Evolutionary conservation across 495 filamentous ascomycete species (phyloP), one percentile per base, ranked within the genome.

Genomic region (Aspergillus taichungensis): DNA sequence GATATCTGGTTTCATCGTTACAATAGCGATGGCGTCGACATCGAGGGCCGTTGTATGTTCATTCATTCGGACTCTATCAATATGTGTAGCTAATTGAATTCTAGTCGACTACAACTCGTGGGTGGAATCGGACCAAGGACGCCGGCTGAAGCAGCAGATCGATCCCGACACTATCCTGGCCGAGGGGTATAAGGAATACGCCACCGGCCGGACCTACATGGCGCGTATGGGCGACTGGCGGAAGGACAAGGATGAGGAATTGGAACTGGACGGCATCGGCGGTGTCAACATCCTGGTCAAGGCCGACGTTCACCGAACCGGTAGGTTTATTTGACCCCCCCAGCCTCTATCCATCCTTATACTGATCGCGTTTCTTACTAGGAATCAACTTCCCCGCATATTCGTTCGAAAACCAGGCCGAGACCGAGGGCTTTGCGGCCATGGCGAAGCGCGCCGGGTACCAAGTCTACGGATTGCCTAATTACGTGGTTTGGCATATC

Each of bases 1-100:
- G 90, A 98, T 64, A 81, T 98, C 48, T 98, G 92, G 92, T 98
- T 97, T 72, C 92, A 98, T 60, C 80, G 91, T 12, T 96, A 95
- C 61, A 24, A 24, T 4, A 69, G 81, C 52, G 76, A 90, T 62
- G 80, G 76, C 45, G 68, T 66, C 36, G 94, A 97, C 59, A 88
- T 96, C 57, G 94, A 98, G 65, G 94, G 92, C 48, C 79, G 85
- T 77, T 97, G 88, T 92, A 74, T 60, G 85, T 74, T 44, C 32
- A 13, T 35, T 6, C 6, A 12, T 29, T 18, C 29, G 5, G 0
- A 6, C 3, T 10, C 30, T 8, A 34, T 54, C 39, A 60, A 37
- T 28, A 13, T 40, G 34, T 30, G 9, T 46, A 27, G 39, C 56
- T 57, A 45, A 54, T 13, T 45, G 13, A 30, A 10, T 37, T 30